Base-by-base conservation (phyloP, 768 basidiomycete genomes). In the Tulasnella sp. region DNA sequence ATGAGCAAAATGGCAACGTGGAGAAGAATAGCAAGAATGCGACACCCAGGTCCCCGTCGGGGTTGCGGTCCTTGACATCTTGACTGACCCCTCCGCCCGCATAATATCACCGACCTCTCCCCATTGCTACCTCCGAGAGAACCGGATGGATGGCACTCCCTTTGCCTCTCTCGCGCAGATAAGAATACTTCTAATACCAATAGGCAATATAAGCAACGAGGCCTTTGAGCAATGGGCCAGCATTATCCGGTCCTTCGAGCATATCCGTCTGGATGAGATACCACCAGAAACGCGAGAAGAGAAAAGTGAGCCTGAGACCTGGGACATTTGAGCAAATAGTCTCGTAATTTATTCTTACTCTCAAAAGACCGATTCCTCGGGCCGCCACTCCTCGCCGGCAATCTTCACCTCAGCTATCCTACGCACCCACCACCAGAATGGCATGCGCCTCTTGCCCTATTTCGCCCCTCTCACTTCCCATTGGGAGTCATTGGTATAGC, bases 351-450 rank as follows among this genome's bases (percentile, higher is more conserved):
- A 22, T n/a, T 27, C 19, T 15, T 34, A 49, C n/a, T n/a, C n/a
- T n/a, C n/a, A n/a, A n/a, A n/a, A 84, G 88, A 82, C 57, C 83
- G 87, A 52, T 96, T 92, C 72, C 85, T 90, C 76, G 88, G 88
- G 38, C 84, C 76, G 53, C 78, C 75, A 48, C 73, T 84, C 49
- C 82, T 90, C 2, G 78, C 79, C n/a, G 92, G 92, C 21, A 74
- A 83, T 69, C 73, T 99, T 24, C 88, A 93, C 64, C 75, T 98
- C 38, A 78, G 78, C 52, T 98, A 84, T 68, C 76, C 82, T 12
- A 80, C 81, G 1, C 87, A 86, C 69, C 88, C 84, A 2, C 82
- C 79, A 2, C 80, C 83, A n/a, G 75, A 73, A 59, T 78, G 84
- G 27, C 83, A 91, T 64, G 66, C 75, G 10, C 73, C 84, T 5